A percentile compares a stretch with the other conserved stretches of the same genome.
phyloP scores from a whole-genome alignment of 129 eudicot genomes.

The Flaveria trinervia region DNA sequence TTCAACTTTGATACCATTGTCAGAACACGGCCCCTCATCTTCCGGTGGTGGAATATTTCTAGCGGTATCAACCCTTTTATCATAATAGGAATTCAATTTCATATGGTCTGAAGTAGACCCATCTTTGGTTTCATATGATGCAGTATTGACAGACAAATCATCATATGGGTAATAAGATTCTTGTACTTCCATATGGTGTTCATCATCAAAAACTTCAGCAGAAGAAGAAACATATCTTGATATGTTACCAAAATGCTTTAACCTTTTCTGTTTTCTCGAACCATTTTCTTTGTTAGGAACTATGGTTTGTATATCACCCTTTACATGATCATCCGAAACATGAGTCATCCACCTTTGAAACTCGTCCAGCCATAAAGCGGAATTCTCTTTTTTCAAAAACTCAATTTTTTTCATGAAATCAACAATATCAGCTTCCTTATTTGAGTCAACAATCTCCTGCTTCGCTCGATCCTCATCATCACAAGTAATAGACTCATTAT shows the following conservation, averaged over 20 bases:
- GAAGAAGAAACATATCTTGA: constrained; percentile 59
- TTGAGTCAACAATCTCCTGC: constrained; percentile 49
- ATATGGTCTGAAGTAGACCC: constrained; percentile 36
- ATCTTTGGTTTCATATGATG: constrained; percentile 40
- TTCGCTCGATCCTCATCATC: constrained; percentile 56
- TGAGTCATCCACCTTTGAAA: constrained; percentile 77
- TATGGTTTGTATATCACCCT: constrained; percentile 33
- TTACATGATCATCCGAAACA: constrained; percentile 41
- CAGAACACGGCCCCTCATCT: constrained; percentile 22
- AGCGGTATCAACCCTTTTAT: constrained; percentile 25
- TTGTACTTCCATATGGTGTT: constrained; percentile 40
- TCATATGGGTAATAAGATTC: constrained; percentile 60
- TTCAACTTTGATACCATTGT: constrained; percentile 31
- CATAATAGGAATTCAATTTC: constrained; percentile 31
- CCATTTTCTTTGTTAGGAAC: constrained; percentile 30
- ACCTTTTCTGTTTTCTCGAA: constrained; percentile 35
- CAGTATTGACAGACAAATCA: constrained; percentile 48
- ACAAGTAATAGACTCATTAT: constrained; percentile 62
- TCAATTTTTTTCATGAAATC: constrained; percentile 75
- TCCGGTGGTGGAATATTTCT: constrained; percentile 16
- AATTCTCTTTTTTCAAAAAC: constrained; percentile 66
- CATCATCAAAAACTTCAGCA: constrained; percentile 56
- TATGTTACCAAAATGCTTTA: constrained; percentile 52
- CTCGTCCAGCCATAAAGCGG: constrained; percentile 72
- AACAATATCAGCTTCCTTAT: constrained; percentile 62